Evolutionary conservation across 2,329 filamentous ascomycete genomes (phyloP).

Genomic region (Cladosporium sphaerospermum): DNA sequence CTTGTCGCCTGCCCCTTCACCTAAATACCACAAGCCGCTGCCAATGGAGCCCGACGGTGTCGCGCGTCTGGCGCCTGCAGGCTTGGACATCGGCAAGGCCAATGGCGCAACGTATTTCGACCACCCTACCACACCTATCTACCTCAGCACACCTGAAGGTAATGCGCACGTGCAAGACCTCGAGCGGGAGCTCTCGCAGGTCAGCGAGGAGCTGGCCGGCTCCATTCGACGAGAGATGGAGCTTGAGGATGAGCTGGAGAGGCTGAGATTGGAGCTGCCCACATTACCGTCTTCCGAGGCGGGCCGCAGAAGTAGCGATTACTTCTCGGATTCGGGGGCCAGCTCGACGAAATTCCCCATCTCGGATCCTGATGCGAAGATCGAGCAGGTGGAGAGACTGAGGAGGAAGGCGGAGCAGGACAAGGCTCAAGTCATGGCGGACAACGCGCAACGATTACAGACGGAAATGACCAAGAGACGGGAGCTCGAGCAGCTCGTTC

Average conservation of each 20-base stretch:
- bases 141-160: slow-evolving; percentile 28
- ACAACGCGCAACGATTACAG: slow-evolving; percentile 78
- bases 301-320: slow-evolving; percentile 82
- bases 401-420: slow-evolving; percentile 84
- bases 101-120: slow-evolving; percentile 42
- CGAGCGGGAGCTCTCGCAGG: slow-evolving; percentile 88
- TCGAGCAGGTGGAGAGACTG: slow-evolving; percentile 72
- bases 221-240: slow-evolving; percentile 97
- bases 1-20: slow-evolving; percentile 53
- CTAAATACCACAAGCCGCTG: slow-evolving; percentile 28
- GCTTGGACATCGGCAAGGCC: slow-evolving; percentile 47
- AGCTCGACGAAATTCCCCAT: slow-evolving; percentile 72
- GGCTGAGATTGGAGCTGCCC: slow-evolving; percentile 70
- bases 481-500: slow-evolving; percentile 75
- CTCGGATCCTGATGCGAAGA: slow-evolving; percentile 51
- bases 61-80: slow-evolving; percentile 36
- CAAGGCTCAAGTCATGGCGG: slow-evolving; percentile 76
- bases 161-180: slow-evolving; percentile 69
- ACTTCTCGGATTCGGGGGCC: slow-evolving; percentile 93
- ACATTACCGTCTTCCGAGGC: slow-evolving; percentile 39
- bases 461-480: slow-evolving; percentile 74
- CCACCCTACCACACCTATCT: slow-evolving; percentile 41
- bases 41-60: slow-evolving; percentile 27
- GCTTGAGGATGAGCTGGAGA: slow-evolving; percentile 86
- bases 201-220: slow-evolving; percentile 83